Evolutionary conservation across 2,329 filamentous ascomycete genomes (phyloP), one percentile per base, ranked within the genome.

Genomic region (Claviceps monticola): DNA sequence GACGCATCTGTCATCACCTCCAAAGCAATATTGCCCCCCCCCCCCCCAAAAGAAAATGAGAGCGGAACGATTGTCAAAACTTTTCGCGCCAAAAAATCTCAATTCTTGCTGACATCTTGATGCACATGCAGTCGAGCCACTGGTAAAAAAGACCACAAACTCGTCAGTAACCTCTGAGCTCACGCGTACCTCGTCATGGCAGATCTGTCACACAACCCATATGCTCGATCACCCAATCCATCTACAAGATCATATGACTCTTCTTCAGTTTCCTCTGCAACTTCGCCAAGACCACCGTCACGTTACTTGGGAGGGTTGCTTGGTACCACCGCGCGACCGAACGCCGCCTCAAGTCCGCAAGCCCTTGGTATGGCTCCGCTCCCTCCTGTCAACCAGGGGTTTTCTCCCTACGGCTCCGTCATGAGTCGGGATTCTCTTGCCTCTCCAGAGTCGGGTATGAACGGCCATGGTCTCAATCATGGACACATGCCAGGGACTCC

Each of bases 181-280:
- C 29, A 48, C 38, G 43, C 47, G 37, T 17, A 46, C 26, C 36
- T 53, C 62, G 59, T 63, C 61, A 82, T 82, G 78, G 71, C 76
- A 60, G 72, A 76, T 49, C 58, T 62, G 54, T 63, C 75, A 60
- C 78, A 82, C 68, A 78, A 73, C 63, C 67, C 72, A 48, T 82
- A 78, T 64, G 68, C 76, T 60, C 78, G 77, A 66, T 82, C 79
- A 53, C 79, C 80, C 55, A 80, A 80, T 65, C 72, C 71, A 55
- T 80, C 78, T 57, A 76, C 74, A 56, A 73, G 74, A 64, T 81
- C 78, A 57, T 82, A 80, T 73, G 78, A 80, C 66, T 82, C 79
- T 54, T 81, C 79, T 11, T 80, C 79, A 47, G 76, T 80, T 59
- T 80, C 79, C 26, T 81, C 79, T 53, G 74, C 78, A 52, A 75